Evolutionary conservation across 2,329 filamentous ascomycete species (phyloP).

Genomic region (Colletotrichum tofieldiae): DNA sequence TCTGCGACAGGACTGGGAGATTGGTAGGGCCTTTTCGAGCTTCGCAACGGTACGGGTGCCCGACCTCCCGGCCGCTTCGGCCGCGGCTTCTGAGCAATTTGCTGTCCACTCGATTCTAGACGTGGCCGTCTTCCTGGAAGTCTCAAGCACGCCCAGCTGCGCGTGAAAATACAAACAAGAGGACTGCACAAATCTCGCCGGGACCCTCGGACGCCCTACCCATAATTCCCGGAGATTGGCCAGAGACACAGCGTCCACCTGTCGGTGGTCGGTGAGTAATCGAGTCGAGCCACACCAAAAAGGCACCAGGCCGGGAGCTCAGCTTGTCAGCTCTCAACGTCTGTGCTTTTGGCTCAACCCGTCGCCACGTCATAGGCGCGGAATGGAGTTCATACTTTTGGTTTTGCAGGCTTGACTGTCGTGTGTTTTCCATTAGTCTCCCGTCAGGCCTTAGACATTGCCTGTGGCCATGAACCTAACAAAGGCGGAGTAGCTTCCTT

Average conservation of each 20-base stretch:
- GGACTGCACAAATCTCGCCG: background rate
- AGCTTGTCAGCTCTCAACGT: background rate
- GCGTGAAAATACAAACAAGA: background rate
- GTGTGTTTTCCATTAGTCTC: background rate
- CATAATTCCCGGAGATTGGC: constrained; percentile 15
- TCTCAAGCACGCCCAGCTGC: background rate
- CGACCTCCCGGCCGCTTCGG: background rate
- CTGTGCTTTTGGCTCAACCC: constrained; percentile 3
- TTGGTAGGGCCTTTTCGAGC: background rate
- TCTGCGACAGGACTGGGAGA: background rate
- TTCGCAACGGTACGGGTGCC: background rate
- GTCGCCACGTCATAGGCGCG: background rate
- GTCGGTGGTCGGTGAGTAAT: constrained; percentile 13
- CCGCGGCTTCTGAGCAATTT: background rate
- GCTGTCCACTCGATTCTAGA: background rate
- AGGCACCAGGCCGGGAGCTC: background rate
- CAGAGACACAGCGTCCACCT: constrained; percentile 26
- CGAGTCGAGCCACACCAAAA: constrained; percentile 11
- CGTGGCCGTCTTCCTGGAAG: background rate
- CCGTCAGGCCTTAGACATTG: background rate
- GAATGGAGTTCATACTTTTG: background rate
- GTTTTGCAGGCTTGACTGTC: background rate
- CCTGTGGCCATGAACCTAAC: background rate
- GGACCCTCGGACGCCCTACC: constrained; percentile 3
- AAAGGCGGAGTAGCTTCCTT: background rate